Percentiles rank a stretch among this genome's conserved stretches.
phyloP scores from a whole-genome alignment of 1,284 basidiomycete genomes.

The Rhodotorula sp. region DNA sequence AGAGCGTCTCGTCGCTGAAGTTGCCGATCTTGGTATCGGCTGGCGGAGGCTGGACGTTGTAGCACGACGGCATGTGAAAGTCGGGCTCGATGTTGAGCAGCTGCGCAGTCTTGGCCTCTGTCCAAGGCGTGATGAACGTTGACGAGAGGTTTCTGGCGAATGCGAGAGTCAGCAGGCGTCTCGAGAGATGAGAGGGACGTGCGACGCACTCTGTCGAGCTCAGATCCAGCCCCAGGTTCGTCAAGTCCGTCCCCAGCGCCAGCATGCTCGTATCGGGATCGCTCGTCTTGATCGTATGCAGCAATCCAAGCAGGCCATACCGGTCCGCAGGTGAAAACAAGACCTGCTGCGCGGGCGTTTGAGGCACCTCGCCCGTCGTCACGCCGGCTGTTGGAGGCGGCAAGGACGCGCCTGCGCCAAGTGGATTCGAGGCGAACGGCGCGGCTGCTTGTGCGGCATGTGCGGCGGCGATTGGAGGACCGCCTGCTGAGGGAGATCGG shows the following conservation, averaged over 20 bases:
- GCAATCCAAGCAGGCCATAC: slow-evolving; percentile 85
- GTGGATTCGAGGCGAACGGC: neutral
- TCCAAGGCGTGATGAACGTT: slow-evolving; percentile 95
- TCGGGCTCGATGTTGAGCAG: slow-evolving; percentile 77
- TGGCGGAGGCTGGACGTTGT: slow-evolving; percentile 87
- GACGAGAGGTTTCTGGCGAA: slow-evolving; percentile 74
- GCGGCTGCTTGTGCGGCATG: neutral
- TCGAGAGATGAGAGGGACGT: neutral
- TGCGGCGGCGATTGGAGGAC: slow-evolving; percentile 18
- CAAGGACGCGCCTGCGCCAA: neutral
- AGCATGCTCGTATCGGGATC: slow-evolving; percentile 83
- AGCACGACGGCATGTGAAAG: slow-evolving; percentile 87
- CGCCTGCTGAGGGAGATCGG: neutral
- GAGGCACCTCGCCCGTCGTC: slow-evolving; percentile 20
- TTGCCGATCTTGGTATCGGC: slow-evolving; percentile 80
- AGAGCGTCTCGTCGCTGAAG: slow-evolving; percentile 95
- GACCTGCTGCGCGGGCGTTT: slow-evolving; percentile 85
- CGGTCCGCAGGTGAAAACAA: slow-evolving; percentile 90
- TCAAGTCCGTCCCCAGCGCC: slow-evolving; percentile 87
- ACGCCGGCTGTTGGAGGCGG: slow-evolving; percentile 21
- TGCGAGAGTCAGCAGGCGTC: neutral
- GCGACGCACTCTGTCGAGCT: slow-evolving; percentile 56
- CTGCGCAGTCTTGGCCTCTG: slow-evolving; percentile 64
- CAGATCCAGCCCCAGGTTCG: slow-evolving; percentile 89
- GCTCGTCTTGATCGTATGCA: slow-evolving; percentile 84